Conservation (phyloP, 176 grass and related monocot genomes). For the Avena insularis region DNA sequence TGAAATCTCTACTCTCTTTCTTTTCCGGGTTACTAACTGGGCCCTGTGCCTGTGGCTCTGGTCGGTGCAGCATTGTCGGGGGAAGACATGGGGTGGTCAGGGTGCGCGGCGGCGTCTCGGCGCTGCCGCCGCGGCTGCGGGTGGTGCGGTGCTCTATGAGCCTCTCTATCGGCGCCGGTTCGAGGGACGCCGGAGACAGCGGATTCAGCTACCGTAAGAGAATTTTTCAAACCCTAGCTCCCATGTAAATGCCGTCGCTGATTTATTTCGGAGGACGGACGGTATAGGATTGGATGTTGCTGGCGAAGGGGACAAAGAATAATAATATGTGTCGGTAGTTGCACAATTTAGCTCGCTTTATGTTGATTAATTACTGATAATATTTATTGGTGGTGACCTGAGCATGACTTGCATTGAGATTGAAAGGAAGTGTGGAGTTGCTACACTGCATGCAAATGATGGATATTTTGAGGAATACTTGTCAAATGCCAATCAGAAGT, state of each 20-base stretch:
- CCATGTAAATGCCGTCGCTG: not conserved
- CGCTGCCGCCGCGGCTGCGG: constrained; percentile 37
- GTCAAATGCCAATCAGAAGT: not conserved
- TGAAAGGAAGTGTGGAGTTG: not conserved
- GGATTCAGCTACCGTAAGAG: constrained; percentile 69
- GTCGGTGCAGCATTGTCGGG: constrained; percentile 28
- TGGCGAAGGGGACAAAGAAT: constrained; percentile 27
- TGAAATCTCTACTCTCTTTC: not conserved
- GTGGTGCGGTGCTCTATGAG: constrained; percentile 65
- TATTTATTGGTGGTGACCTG: not conserved
- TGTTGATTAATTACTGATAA: not conserved
- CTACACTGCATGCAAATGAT: not conserved
- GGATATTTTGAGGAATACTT: not conserved
- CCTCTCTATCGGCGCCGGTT: constrained; percentile 71
- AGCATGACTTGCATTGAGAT: not conserved
- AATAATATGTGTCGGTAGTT: not conserved
- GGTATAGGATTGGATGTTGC: constrained; percentile 19
- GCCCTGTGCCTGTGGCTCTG: not conserved
- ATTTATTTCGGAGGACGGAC: not conserved
- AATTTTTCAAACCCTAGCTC: not conserved
- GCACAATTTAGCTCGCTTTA: not conserved
- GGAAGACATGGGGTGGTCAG: constrained; percentile 13
- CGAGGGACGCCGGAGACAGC: constrained; percentile 45
- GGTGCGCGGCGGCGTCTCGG: constrained; percentile 42
- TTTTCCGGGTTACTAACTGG: not conserved